Base-by-base conservation (phyloP, 2,329 filamentous ascomycete genomes). In the Pestalotiopsis sp. region DNA sequence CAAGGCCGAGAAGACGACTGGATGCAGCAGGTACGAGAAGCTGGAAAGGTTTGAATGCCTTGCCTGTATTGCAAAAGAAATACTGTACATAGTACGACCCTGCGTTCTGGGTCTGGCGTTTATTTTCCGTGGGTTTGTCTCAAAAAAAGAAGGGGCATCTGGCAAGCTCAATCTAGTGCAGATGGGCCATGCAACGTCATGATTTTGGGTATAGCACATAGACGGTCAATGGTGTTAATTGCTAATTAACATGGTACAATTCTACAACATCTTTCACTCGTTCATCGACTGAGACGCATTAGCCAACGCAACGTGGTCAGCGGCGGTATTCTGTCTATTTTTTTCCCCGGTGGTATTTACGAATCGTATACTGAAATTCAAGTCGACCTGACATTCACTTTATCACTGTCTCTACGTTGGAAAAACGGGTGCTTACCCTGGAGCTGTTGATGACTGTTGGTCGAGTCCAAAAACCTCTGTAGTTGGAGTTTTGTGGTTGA, bases 1-100 rank as follows among this genome's bases (percentile, higher is more conserved):
- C 73, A 75, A 52, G 73, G 72, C 1, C 73, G 71, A 13, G 74
- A 77, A 3, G 75, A 78, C 27, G 69, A 70, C 14, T 79, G 75
- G 70, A 77, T 79, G 68, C 65, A 57, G n/a, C 71, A 69, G 38
- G 70, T 78, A 4, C 73, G 70, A 59, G 71, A 68, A 14, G 73
- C 75, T 2, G 71, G 72, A 36, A 75, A 73, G 63, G 72, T 68
- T 66, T 74, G 62, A 67, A 7, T 9, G 31, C 31, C 31, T 36
- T 36, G 31, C 31, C 31, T 36, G 31, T 36, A 2, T 36, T 36
- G 31, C 31, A 36, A 36, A 7, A 36, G 17, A 52, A 5, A 9
- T 20, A 52, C 45, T 52, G 45, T 52, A 52, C 20, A 52, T 52
- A 52, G 3, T 9, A 25, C 7, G 41, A 27, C 39, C n/a, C 62